Conservation (phyloP, 2,329 filamentous ascomycete genomes). For the Arthroderma sp. region DNA sequence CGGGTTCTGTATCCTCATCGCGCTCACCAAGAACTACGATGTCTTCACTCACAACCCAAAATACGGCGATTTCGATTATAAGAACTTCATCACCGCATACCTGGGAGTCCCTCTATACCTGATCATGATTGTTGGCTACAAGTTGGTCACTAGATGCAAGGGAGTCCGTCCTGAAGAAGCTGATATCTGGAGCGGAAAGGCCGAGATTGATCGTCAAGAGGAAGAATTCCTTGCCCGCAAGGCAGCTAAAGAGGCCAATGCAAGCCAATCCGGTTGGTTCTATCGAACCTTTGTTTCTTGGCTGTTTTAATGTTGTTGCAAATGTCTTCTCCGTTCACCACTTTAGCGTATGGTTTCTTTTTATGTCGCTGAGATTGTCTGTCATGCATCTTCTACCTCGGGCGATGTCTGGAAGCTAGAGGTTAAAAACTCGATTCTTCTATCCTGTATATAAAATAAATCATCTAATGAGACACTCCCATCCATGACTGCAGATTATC, state of each 20-base stretch:
- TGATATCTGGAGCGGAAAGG: constrained; percentile 17
- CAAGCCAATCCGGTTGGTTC: constrained; percentile 35
- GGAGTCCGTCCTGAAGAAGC: constrained; percentile 12
- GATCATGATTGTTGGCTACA: constrained; percentile 22
- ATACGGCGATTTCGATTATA: constrained; percentile 44
- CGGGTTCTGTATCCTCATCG: constrained; percentile 49
- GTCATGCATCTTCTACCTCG: too few relatives aligned
- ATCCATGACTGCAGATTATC: too few relatives aligned
- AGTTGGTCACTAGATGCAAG: constrained; percentile 12
- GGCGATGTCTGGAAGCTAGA: too few relatives aligned
- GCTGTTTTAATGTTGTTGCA: constrained; percentile 39
- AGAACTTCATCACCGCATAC: constrained; percentile 36
- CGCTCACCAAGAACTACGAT: constrained; percentile 70
- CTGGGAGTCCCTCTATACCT: constrained; percentile 30
- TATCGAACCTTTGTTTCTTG: constrained; percentile 47
- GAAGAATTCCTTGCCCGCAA: constrained; percentile 60
- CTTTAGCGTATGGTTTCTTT: too few relatives aligned
- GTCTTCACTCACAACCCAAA: constrained; percentile 42
- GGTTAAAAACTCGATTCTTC: too few relatives aligned
- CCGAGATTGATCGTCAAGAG: constrained; percentile 40
- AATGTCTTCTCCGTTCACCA: too few relatives aligned
- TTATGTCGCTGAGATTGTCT: too few relatives aligned
- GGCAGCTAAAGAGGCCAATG: constrained; percentile 53
- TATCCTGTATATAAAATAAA: too few relatives aligned
- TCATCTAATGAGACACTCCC: too few relatives aligned